Evolutionary conservation across 2,329 filamentous ascomycete species (phyloP).

Genomic region (Neophaeococcomyces mojaviensis): DNA sequence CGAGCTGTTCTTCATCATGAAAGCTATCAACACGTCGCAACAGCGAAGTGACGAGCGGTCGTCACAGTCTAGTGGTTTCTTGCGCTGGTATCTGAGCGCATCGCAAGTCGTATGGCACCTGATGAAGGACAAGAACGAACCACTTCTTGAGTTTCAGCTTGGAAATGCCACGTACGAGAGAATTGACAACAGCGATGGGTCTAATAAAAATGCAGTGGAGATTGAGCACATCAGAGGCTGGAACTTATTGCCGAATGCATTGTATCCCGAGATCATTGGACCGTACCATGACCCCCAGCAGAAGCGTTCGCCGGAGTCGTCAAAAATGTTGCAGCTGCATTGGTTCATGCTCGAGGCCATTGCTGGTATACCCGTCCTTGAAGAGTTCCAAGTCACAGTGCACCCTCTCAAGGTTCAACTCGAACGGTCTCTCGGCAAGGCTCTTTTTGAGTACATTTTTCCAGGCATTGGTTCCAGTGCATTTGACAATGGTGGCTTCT

Average conservation of each 20-base stretch:
- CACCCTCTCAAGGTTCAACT: constrained; percentile 91
- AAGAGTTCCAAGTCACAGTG: constrained; percentile 89
- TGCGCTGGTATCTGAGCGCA: constrained; percentile 90
- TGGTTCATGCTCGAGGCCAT: constrained; percentile 99
- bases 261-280: constrained; percentile 92
- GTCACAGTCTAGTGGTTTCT: constrained; percentile 65
- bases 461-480: constrained; percentile 62
- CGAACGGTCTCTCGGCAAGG: constrained; percentile 85
- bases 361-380: constrained; percentile 92
- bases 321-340: constrained; percentile 83
- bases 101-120: constrained; percentile 97
- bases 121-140: constrained; percentile 76
- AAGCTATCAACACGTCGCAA: constrained; percentile 95
- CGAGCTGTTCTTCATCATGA: constrained; percentile 99
- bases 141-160: constrained; percentile 86
- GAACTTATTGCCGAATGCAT: constrained; percentile 80
- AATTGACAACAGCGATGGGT: constrained; percentile 94
- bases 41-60: constrained; percentile 69
- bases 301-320: not conserved
- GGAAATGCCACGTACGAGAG: constrained; percentile 87
- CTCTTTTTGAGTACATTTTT: constrained; percentile 95
- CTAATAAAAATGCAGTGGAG: constrained; percentile 85
- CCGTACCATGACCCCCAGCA: constrained; percentile 61
- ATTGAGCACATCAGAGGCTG: constrained; percentile 81
- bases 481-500: constrained; percentile 43